Conservation (phyloP, 805 yeast species). For the Candida koratica region DNA sequence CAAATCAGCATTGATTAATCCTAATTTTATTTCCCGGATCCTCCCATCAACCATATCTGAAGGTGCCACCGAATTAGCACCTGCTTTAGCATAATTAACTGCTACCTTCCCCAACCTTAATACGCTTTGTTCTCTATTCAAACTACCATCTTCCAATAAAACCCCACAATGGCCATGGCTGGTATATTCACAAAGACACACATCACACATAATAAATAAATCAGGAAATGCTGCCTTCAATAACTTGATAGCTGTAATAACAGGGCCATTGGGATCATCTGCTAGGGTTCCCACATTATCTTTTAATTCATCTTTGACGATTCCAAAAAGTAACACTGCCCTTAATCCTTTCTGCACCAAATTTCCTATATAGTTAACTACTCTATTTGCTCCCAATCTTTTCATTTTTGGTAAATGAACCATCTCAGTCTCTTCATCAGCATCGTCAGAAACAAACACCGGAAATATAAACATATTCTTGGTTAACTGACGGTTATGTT, state of each 20-base stretch:
- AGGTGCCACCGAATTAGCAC: slow-evolving; percentile 94
- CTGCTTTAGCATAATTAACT: slow-evolving; percentile 91
- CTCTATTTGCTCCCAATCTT: slow-evolving; percentile 77
- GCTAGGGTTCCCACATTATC: slow-evolving; percentile 86
- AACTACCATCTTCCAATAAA: slow-evolving; percentile 78
- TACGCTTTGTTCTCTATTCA: slow-evolving; percentile 71
- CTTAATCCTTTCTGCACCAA: slow-evolving; percentile 77
- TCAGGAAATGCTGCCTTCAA: slow-evolving; percentile 69
- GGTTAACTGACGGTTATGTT: slow-evolving; percentile 72
- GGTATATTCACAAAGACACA: slow-evolving; percentile 94
- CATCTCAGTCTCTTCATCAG: slow-evolving; percentile 73
- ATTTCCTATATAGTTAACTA: slow-evolving; percentile 64
- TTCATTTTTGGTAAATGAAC: slow-evolving; percentile 83
- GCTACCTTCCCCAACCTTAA: slow-evolving; percentile 90
- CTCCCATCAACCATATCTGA: slow-evolving; percentile 98
- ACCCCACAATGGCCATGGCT: slow-evolving; percentile 98
- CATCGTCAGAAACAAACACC: slow-evolving; percentile 73
- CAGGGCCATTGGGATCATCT: slow-evolving; percentile 96
- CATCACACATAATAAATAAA: slow-evolving; percentile 86
- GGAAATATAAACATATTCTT: slow-evolving; percentile 94
- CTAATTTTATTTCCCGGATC: slow-evolving; percentile 79
- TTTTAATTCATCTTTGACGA: slow-evolving; percentile 67
- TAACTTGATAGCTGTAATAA: slow-evolving; percentile 69
- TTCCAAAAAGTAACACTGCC: slow-evolving; percentile 90
- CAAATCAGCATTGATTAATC: slow-evolving; percentile 71